Evolutionary conservation across 2,329 filamentous ascomycete genomes (phyloP).

Genomic region (Neopestalotiopsis clavispora): DNA sequence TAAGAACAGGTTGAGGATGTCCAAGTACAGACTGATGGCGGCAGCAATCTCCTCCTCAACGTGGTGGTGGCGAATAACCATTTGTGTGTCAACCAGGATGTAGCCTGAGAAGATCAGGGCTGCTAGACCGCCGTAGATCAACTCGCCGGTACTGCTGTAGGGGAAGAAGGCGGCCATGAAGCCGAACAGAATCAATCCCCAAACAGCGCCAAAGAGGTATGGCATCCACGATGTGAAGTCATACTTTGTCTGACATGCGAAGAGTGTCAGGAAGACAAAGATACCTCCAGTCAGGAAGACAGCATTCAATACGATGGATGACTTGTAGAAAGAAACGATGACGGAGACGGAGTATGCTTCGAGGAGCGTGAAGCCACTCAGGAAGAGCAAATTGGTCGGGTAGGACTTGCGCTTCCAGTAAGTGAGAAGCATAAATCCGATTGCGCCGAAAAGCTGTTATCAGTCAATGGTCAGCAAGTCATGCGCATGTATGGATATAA

Average conservation of each 20-base stretch:
- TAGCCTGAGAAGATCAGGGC: conserved; percentile 93
- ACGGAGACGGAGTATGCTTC: conserved; percentile 95
- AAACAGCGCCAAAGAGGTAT: conserved; percentile 88
- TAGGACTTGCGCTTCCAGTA: conserved; percentile 97
- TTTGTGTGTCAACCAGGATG: conserved; percentile 94
- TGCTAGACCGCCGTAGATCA: conserved; percentile 80
- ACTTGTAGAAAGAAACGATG: conserved; percentile 88
- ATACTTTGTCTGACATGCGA: conserved; percentile 97
- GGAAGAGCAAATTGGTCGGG: conserved; percentile 92
- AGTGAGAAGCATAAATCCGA: conserved; percentile 84
- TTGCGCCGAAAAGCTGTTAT: conserved; percentile 72
- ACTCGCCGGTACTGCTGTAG: conserved; percentile 78
- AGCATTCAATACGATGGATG: conserved; percentile 84
- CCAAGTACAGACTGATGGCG: conserved; percentile 91
- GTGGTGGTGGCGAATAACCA: conserved; percentile 94
- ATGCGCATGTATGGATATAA: background rate
- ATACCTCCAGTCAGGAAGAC: conserved; percentile 86
- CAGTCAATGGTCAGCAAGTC: background rate
- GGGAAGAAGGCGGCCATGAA: conserved; percentile 94
- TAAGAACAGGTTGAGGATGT: conserved; percentile 96
- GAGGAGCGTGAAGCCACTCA: conserved; percentile 84
- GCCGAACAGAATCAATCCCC: conserved; percentile 89
- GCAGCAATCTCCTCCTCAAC: conserved; percentile 98
- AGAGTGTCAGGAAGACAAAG: conserved; percentile 79
- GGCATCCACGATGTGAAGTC: conserved; percentile 98